Base-by-base conservation (phyloP, 129 eudicot species). In the Flaveria bidentis region DNA sequence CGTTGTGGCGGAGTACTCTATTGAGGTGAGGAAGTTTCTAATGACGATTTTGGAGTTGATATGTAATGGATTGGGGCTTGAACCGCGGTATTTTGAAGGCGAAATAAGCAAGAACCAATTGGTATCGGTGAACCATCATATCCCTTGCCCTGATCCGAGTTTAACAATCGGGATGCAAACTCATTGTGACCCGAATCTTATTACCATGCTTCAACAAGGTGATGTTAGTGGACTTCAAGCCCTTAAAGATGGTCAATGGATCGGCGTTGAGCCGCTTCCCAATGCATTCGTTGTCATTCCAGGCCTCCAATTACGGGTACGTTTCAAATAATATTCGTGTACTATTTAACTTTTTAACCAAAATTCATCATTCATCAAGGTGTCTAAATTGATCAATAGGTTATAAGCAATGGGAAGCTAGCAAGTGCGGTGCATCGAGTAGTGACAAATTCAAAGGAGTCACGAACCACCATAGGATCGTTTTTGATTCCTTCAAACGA, bases 131-230 rank as follows among this genome's bases (percentile, higher is more conserved):
- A 91, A 91, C 68, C 87, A 92, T 74, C 87, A 92, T 36, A 69
- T 84, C 65, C 90, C 90, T 30, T 92, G 97, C 69, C 91, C 96
- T 0, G 85, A 92, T 62, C 97, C 97, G 13, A 87, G 88, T 57
- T 39, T 84, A 71, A 83, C 97, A 2, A 70, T 92, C 20, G 97
- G 96, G 58, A 87, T 92, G 91, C 92, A 85, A 8, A 82, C 62
- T 9, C 97, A 92, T 46, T 71, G 85, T 23, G 97, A 92, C 79
- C 96, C 97, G 1, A 92, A 89, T 53, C 87, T 92, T 65, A 85
- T 92, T 28, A 92, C 83, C 39, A 52, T 89, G 68, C 85, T 91
- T 62, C 90, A 88, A 9, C 96, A 85, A 73, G 80, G 90, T 10
- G 61, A 79, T 18, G 81, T 84, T 15, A 77, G 80, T 36, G 97